phyloP scores from a whole-genome alignment of 768 basidiomycete species.

The Mycena pura region DNA sequence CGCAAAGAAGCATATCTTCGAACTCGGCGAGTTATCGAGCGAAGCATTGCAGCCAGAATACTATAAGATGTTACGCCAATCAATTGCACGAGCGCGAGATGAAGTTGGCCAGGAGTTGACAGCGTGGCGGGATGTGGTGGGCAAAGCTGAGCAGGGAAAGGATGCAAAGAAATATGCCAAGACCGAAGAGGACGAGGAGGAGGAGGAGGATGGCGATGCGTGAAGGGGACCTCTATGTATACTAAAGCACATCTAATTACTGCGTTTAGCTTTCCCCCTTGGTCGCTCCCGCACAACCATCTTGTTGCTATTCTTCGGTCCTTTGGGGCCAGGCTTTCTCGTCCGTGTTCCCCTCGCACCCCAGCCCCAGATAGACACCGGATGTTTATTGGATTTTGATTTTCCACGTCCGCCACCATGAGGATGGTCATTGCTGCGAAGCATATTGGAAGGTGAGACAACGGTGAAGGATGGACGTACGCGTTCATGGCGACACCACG shows the following conservation, averaged over 20 bases:
- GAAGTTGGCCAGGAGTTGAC: slow-evolving; percentile 74
- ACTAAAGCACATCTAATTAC: slow-evolving; percentile 42
- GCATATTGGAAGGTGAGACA: not conserved
- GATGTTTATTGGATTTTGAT: slow-evolving; percentile 95
- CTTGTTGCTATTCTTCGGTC: slow-evolving; percentile 89
- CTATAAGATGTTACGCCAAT: slow-evolving; percentile 55
- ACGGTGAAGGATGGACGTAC: slow-evolving; percentile 50
- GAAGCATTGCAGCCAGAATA: slow-evolving; percentile 38
- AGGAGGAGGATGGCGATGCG: slow-evolving; percentile 53
- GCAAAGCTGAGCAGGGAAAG: slow-evolving; percentile 66
- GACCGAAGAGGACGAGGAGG: slow-evolving; percentile 51
- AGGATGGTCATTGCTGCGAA: slow-evolving; percentile 80
- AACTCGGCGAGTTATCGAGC: not conserved
- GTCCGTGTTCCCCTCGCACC: slow-evolving; percentile 92
- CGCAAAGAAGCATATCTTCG: slow-evolving; percentile 21
- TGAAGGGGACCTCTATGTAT: slow-evolving; percentile 16
- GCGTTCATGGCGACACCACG: slow-evolving; percentile 98
- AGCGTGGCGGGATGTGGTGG: slow-evolving; percentile 75
- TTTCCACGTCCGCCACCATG: slow-evolving; percentile 99
- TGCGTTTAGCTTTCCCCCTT: slow-evolving; percentile 65
- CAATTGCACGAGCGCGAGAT: slow-evolving; percentile 59
- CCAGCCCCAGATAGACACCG: slow-evolving; percentile 93
- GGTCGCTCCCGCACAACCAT: slow-evolving; percentile 88
- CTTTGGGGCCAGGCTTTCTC: slow-evolving; percentile 89
- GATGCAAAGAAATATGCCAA: slow-evolving; percentile 53